phyloP scores from a whole-genome alignment of 352 stramenopile genomes.

The Peronospora tabacina region DNA sequence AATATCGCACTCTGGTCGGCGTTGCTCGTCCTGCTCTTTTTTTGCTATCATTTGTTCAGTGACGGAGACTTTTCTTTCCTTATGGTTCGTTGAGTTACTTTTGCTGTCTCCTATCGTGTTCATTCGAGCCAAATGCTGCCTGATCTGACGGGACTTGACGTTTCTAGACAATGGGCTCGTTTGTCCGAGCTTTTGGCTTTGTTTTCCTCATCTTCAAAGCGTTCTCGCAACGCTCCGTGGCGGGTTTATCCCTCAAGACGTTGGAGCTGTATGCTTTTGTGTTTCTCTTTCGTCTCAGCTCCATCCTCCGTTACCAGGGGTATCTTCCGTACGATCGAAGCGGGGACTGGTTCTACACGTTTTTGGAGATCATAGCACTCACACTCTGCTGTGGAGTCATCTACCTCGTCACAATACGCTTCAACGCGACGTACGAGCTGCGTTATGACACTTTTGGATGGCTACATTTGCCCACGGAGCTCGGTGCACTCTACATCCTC shows the following conservation, averaged over 20 bases:
- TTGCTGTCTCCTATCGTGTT: no score
- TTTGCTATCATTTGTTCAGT: slow-evolving; percentile 95
- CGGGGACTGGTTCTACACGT: slow-evolving; percentile 97
- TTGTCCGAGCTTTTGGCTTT: slow-evolving; percentile 87
- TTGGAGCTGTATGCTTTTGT: slow-evolving; percentile 95
- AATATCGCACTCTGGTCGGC: slow-evolving; percentile 95
- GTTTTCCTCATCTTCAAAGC: slow-evolving; percentile 93
- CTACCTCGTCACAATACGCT: slow-evolving; percentile 88
- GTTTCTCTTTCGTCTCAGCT: slow-evolving; percentile 95
- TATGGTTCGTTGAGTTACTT: slow-evolving; percentile 59
- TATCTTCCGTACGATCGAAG: slow-evolving; percentile 91
- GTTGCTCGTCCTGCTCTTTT: slow-evolving; percentile 91
- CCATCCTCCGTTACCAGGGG: slow-evolving; percentile 96
- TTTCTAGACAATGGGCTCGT: slow-evolving; percentile 81
- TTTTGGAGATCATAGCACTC: slow-evolving; percentile 90
- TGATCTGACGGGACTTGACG: not conserved
- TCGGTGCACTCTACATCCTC: slow-evolving; percentile 78
- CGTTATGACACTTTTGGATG: slow-evolving; percentile 94
- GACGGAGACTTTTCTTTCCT: slow-evolving; percentile 98
- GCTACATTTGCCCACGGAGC: slow-evolving; percentile 78
- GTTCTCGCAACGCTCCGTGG: slow-evolving; percentile 87
- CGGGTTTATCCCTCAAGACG: slow-evolving; percentile 94
- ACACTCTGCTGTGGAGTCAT: slow-evolving; percentile 84
- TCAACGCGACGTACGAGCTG: slow-evolving; percentile 94
- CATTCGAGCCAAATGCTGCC: not conserved